Evolutionary conservation across 2,329 filamentous ascomycete genomes (phyloP), one percentile per base, ranked within the genome.

Genomic region (Neofusicoccum laricinum): DNA sequence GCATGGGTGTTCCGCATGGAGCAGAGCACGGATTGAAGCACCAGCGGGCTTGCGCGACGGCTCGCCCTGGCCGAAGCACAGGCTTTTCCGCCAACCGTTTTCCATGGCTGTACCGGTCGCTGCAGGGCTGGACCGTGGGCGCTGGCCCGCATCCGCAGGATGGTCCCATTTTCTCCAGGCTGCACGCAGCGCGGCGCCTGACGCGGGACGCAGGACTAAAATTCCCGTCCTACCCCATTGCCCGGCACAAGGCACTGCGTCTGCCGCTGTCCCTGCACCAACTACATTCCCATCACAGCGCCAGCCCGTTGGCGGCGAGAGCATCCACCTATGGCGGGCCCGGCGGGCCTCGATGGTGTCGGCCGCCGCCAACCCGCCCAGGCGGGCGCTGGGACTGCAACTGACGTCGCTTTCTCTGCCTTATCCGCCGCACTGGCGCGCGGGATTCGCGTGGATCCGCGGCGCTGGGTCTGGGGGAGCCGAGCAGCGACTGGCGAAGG

Each of bases 401-500:
- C 41, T 59, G 55, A 59, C 55, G 55, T 59, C 40, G 40, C 36
- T 32, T 3, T 6, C n/a, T 43, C n/a, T 46, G 55, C 55, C 55
- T 59, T 46, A 59, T 59, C 55, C 55, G 55, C 55, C 41, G 55
- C 55, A 59, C 55, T 59, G 55, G 55, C 55, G n/a, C 55, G 40
- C 40, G 55, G 30, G 30, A 34, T 17, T 59, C 45, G 51, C 21
- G 21, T 32, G 25, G n/a, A 21, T 45, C 55, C 55, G 38, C 17
- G 40, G 3, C 11, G 55, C n/a, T 19, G 55, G 55, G 55, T 59
- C 55, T 59, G 55, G 55, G 55, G 55, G 46, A 59, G 38, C 51
- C 51, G 51, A 59, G 40, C 55, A 46, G 15, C 38, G n/a, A n/a
- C n/a, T n/a, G n/a, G n/a, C n/a, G 21, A 11, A 4, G 14, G 19